Conservation (phyloP, 2,329 filamentous ascomycete species). For the Coniochaeta hoffmannii region DNA sequence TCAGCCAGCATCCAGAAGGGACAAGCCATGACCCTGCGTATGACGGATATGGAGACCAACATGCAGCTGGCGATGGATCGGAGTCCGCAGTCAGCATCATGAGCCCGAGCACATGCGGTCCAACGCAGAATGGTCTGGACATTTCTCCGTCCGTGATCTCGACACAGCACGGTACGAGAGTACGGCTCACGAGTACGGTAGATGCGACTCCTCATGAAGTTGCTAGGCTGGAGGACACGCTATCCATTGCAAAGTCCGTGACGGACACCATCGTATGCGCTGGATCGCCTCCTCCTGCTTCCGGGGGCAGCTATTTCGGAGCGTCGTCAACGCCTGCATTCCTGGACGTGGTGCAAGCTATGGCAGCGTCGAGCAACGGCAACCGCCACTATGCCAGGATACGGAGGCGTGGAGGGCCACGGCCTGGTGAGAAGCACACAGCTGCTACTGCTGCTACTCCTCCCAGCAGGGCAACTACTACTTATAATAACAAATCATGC, state of each 20-base stretch:
- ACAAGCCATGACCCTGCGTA: not conserved
- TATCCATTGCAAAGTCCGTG: not conserved
- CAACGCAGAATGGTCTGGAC: not conserved
- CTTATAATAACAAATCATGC: not conserved
- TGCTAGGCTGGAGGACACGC: not conserved
- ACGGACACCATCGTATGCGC: constrained; percentile 1
- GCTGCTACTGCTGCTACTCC: too few species aligned
- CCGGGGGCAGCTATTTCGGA: constrained; percentile 3
- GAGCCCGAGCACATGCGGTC: not conserved
- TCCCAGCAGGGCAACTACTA: not conserved
- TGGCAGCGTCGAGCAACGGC: not conserved
- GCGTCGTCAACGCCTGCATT: constrained; percentile 3
- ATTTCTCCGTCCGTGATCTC: not conserved
- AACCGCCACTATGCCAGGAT: not conserved
- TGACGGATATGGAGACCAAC: not conserved
- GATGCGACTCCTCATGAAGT: not conserved
- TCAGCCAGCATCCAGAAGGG: not conserved
- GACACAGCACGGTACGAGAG: not conserved
- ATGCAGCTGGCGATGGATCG: not conserved
- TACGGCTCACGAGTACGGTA: not conserved
- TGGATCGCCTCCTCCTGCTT: not conserved
- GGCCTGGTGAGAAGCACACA: too few species aligned
- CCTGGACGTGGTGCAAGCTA: not conserved
- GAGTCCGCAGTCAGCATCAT: not conserved
- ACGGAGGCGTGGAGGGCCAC: too few species aligned